These are phyloP conservation scores for Pulveroboletus ravenelii DNA, from an alignment of 768 basidiomycete genomes.

Conservation along the genomic window DNA sequence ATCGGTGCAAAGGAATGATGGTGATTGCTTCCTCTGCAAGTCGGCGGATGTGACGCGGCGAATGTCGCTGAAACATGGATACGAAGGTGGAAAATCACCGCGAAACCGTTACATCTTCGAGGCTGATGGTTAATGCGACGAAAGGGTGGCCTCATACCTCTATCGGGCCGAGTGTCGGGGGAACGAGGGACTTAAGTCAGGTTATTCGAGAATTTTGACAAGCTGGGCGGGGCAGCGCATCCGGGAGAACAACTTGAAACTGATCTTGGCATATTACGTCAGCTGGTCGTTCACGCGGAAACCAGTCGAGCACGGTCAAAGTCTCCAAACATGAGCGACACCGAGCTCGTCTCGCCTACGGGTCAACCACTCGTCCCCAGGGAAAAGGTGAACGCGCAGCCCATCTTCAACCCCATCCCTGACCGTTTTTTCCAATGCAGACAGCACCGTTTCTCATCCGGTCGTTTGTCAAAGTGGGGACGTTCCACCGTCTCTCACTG, in stretches of 20 bases:
- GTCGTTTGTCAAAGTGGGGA: constrained; percentile 76
- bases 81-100: neutral
- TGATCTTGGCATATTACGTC: too few relatives aligned
- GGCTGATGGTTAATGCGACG: too few relatives aligned
- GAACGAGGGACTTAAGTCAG: too few relatives aligned
- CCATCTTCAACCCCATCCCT: neutral
- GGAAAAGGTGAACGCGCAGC: constrained; percentile 44
- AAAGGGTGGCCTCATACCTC: neutral
- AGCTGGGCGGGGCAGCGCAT: too few relatives aligned
- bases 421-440: constrained; percentile 31
- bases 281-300: too few relatives aligned
- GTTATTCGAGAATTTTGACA: too few relatives aligned
- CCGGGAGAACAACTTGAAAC: too few relatives aligned
- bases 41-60: too few relatives aligned
- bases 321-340: constrained; percentile 25
- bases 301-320: neutral
- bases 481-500: constrained; percentile 66
- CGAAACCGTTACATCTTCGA: too few relatives aligned
- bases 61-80: neutral
- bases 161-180: too few relatives aligned
- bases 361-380: constrained; percentile 48
- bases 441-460: constrained; percentile 79
- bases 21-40: too few relatives aligned
- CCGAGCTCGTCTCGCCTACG: constrained; percentile 40
- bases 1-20: neutral